A percentile compares a stretch with the other conserved stretches of the same genome.
phyloP scores from a whole-genome alignment of 768 basidiomycete genomes.

The Suillus subaureus region DNA sequence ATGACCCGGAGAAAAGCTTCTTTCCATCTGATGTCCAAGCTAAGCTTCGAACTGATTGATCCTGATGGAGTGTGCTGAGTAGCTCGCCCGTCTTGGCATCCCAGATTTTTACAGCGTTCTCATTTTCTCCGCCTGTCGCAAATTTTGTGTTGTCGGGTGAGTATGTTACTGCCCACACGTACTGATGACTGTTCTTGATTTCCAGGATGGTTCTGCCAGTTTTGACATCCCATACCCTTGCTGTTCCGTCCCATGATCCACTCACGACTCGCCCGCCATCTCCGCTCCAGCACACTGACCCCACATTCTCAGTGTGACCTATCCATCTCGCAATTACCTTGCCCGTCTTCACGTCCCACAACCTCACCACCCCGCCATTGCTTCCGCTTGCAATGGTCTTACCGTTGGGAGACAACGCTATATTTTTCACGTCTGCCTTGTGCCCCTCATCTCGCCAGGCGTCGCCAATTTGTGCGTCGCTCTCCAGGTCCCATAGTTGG shows the following conservation, averaged over 20 bases:
- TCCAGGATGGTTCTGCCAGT: not conserved
- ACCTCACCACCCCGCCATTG: too few species aligned
- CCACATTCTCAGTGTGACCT: too few species aligned
- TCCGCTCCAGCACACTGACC: too few species aligned
- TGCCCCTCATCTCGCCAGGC: not conserved
- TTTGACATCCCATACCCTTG: too few species aligned
- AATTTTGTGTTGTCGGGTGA: not conserved
- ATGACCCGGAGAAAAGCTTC: not conserved
- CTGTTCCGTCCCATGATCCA: too few species aligned
- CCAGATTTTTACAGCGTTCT: not conserved
- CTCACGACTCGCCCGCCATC: too few species aligned
- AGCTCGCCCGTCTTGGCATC: not conserved
- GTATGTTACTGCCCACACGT: not conserved
- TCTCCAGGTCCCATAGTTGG: constrained; percentile 1
- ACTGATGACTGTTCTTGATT: not conserved
- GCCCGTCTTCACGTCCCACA: too few species aligned
- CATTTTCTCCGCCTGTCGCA: not conserved
- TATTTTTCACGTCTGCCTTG: not conserved
- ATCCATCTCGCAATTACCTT: too few species aligned
- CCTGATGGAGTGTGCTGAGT: not conserved
- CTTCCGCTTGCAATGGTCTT: too few species aligned
- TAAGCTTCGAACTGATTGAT: not conserved
- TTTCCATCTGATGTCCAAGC: not conserved
- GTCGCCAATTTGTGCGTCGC: not conserved
- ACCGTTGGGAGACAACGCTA: not conserved